Conservation (phyloP, 768 basidiomycete species). For the Hypholoma fasciculare region DNA sequence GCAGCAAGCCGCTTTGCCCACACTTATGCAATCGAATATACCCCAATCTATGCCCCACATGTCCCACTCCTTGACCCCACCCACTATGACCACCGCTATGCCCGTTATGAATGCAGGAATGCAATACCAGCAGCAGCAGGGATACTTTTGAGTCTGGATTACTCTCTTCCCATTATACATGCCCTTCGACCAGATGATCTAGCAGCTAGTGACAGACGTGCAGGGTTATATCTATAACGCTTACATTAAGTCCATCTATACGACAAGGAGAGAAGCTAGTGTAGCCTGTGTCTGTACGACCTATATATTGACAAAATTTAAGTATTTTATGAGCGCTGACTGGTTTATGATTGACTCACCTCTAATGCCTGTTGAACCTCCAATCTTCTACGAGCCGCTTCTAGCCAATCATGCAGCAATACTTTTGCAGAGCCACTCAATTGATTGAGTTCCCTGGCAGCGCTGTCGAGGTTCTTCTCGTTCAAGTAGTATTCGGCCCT, state of each 20-base stretch:
- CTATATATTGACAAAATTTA: constrained; percentile 35
- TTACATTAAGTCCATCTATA: constrained; percentile 41
- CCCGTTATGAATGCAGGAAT: constrained; percentile 9
- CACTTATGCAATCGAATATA: constrained; percentile 11
- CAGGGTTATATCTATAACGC: constrained; percentile 5
- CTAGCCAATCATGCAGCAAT: constrained; percentile 84
- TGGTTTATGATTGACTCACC: constrained; percentile 38
- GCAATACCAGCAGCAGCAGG: constrained; percentile 12
- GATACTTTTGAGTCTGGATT: constrained; percentile 19
- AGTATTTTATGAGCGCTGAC: constrained; percentile 2
- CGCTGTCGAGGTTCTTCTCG: constrained; percentile 90
- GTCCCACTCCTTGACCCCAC: constrained; percentile 1
- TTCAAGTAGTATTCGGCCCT: constrained; percentile 87
- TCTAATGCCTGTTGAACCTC: constrained; percentile 93
- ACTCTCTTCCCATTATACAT: background rate
- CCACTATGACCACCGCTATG: constrained; percentile 6
- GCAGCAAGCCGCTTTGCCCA: constrained; percentile 11
- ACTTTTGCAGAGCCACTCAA: constrained; percentile 78
- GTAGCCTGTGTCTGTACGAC: constrained; percentile 85
- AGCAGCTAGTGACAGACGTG: background rate
- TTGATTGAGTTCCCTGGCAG: constrained; percentile 90
- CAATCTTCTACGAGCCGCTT: constrained; percentile 81
- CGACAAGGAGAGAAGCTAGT: constrained; percentile 74
- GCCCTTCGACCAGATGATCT: background rate
- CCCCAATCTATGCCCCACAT: constrained; percentile 4